Evolutionary conservation across 2,329 filamentous ascomycete species (phyloP), one percentile per base, ranked within the genome.

Genomic region (Atkinsonella texensis): DNA sequence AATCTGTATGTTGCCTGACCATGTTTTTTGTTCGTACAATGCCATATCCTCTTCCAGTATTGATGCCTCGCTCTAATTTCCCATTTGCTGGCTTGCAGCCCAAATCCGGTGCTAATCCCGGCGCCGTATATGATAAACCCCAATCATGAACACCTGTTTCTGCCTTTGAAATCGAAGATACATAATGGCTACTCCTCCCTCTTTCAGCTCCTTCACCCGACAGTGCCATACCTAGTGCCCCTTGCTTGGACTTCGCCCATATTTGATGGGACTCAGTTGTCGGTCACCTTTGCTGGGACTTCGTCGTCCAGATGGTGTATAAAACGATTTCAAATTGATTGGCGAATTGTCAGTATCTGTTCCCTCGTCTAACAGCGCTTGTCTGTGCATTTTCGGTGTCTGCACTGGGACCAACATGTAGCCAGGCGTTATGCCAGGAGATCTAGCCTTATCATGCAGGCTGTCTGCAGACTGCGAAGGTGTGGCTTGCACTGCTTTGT

Each of bases 321-420:
- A 69, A 5, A 70, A 68, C 3, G 77, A 57, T 52, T 66, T 71
- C 50, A 69, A 63, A 39, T 65, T 66, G 5, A 68, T 67, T 0
- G 75, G 74, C 8, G 75, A 75, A 28, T 57, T 72, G 51, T 80
- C 77, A 3, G 74, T 77, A 41, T 80, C 77, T 0, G 71, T 74
- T 1, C 64, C 71, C 9, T 76, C 74, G 48, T 71, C 69, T 10
- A 70, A 53, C 46, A 70, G 61, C n/a, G 65, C 64, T 46, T 72
- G 69, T 20, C 74, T 68, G 50, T 70, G 69, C 48, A 68, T 59
- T 33, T 62, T 68, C 4, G 74, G 74, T 13, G 74, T 77, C 56
- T 75, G 72, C 28, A 76, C 70, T 3, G 74, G 74, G 48, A 75
- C 69, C 65, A 70, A 73, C 60, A 76, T 74, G 58, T 74, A 75